Evolutionary conservation across 345 rosid genomes (phyloP), one percentile per base, ranked within the genome.

Genomic region (Bruguiera parviflora): DNA sequence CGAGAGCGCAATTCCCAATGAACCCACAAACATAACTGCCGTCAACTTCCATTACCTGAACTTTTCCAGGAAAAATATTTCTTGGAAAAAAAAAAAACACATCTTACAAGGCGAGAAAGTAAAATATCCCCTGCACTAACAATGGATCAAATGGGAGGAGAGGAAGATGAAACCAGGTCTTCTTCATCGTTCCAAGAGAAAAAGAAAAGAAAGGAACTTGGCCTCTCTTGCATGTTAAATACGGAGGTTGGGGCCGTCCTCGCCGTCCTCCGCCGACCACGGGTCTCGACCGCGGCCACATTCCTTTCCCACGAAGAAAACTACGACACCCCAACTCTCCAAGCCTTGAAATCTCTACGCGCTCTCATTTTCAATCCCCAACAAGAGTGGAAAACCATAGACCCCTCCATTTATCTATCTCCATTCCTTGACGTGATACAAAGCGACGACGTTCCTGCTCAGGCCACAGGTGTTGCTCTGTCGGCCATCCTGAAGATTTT

Each of bases 221-320:
- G 87, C 16, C 69, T 90, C 61, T 90, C 97, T 0, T 94, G 96
- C 83, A 94, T 94, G 97, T 80, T 94, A 53, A 94, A 88, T 86
- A 88, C 98, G 0, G 98, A 94, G 71, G 91, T 94, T 1, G 92
- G 93, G 0, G 94, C 97, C 10, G 83, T 94, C 63, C 87, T 94
- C 0, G 96, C 96, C 0, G 90, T 89, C 46, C 80, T 94, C 28
- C 86, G 97, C 31, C 81, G 97, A 3, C 96, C 96, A 2, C 24
- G 71, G 0, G 82, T 82, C 59, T 72, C 79, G 3, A 19, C 78
- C 21, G 19, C 49, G 0, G 55, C 65, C 57, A 78, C 73, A 11
- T 79, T 82, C 80, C 68, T 85, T 47, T 61, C 84, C 0, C 90
- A 84, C 37, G 96, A 89, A 19, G 88, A 89, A 21, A 56, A 63